Percentiles rank a stretch among this genome's conserved stretches.
Evolutionary conservation across 352 stramenopile genomes (phyloP).

Genomic region (Pythium grandisporangium): DNA sequence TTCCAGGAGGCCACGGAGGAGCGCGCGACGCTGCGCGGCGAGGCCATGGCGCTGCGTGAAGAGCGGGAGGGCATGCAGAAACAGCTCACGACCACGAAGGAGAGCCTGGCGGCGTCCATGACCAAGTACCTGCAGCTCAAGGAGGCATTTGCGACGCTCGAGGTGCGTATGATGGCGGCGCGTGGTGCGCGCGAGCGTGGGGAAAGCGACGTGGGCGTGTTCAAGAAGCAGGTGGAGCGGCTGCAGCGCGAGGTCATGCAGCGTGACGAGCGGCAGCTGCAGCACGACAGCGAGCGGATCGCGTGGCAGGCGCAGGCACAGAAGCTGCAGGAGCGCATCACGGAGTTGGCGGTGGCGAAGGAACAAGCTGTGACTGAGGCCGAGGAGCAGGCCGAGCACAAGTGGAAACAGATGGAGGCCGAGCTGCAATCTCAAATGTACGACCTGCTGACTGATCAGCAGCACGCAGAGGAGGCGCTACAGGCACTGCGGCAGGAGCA

Average conservation of each 20-base stretch:
- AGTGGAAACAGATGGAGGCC: no score
- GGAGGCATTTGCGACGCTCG: constrained; percentile 38
- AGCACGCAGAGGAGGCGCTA: no score
- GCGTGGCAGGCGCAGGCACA: constrained; percentile 10
- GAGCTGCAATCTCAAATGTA: no score
- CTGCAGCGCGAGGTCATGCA: constrained; percentile 19
- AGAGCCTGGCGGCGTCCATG: constrained; percentile 20
- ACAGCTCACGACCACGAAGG: constrained; percentile 29
- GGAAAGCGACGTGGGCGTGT: constrained; percentile 20
- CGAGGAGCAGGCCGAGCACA: no score
- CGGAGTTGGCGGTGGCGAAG: no score
- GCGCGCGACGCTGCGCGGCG: constrained; percentile 28
- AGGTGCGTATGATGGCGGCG: constrained; percentile 26
- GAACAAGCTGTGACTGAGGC: no score
- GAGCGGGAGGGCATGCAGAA: constrained; percentile 24
- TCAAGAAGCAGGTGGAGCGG: constrained; percentile 32
- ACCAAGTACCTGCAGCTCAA: constrained; percentile 55
- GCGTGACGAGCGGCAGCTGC: constrained; percentile 18
- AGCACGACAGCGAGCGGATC: constrained; percentile 11
- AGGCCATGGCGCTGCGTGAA: constrained; percentile 44
- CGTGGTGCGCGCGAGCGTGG: constrained; percentile 25
- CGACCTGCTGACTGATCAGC: no score
- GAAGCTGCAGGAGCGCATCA: no score
- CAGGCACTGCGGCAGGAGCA: no score
- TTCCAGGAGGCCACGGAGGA: constrained; percentile 24